Conservation (phyloP, 805 yeast genomes). For the Ogataea populi-albae region DNA sequence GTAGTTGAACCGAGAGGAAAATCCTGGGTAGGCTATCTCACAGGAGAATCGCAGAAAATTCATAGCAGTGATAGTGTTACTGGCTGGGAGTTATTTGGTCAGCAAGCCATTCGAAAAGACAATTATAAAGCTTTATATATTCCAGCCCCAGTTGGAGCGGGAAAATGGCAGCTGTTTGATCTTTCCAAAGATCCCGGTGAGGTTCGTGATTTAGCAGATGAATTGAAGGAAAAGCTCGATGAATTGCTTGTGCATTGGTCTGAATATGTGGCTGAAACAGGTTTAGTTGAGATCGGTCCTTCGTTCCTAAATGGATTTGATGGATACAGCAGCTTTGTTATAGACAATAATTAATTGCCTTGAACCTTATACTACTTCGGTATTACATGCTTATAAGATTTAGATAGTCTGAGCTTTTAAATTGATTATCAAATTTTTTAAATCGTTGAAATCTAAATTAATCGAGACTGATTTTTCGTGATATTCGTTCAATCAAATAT, state of each 20-base stretch:
- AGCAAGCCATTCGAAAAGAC: conserved; percentile 54
- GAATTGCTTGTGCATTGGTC: conserved; percentile 49
- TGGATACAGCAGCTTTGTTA: no score
- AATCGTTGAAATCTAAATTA: no score
- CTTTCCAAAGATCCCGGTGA: conserved; percentile 46
- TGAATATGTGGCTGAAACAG: conserved; percentile 50
- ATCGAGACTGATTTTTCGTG: no score
- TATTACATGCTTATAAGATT: no score
- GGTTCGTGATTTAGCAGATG: conserved; percentile 40
- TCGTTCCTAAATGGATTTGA: conserved; percentile 1
- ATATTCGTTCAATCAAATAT: no score
- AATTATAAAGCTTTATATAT: conserved; percentile 45
- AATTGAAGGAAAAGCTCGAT: conserved; percentile 36
- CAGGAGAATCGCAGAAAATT: conserved; percentile 28
- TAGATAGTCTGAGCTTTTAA: no score
- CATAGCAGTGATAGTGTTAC: conserved; percentile 44
- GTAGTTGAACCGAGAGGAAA: conserved; percentile 46
- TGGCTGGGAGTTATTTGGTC: conserved; percentile 60
- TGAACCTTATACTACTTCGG: no score
- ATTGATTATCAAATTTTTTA: no score
- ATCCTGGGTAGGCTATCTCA: conserved; percentile 42
- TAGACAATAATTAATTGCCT: no score
- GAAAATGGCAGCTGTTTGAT: conserved; percentile 48
- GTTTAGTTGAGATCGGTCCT: conserved; percentile 35
- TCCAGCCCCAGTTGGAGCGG: conserved; percentile 48